Base-by-base conservation (phyloP, 305 asterid species). In the Fraxinus paxiana region DNA sequence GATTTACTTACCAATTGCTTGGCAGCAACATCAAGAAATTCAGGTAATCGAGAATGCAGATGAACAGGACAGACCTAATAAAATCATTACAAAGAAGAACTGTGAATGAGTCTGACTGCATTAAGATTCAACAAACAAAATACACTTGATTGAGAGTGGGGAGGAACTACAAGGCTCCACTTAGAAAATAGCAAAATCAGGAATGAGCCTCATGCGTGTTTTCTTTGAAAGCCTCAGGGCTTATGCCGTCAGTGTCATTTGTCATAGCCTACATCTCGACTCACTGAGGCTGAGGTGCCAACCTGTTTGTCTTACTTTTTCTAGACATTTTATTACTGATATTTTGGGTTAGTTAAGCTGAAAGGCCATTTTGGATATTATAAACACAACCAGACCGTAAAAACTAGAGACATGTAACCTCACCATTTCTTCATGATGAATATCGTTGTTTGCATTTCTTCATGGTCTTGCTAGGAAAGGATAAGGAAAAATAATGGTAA, bases 1-100 rank as follows among this genome's bases (percentile, higher is more conserved):
- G 71, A 46, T 77, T 77, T 63, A 82, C 92, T 89, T 82, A 96
- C 99, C 94, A 96, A 90, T 86, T 96, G 99, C 92, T 91, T 92
- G 71, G 95, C 88, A 81, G 99, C 93, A 86, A 85, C 89, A 77
- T 94, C 98, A 51, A 96, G 95, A 87, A 92, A 96, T 43, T 96
- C 98, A 61, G 92, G 73, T 86, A 96, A 81, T 43, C 97, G 96
- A 43, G 97, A 79, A 81, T 88, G 97, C 85, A 96, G 82, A 90
- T 93, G 99, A 77, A 91, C 90, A 2, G 99, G 97, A 89, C 97
- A 96, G 80, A 94, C 97, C 98, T 96, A 85, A 87, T 82, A 67
- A 87, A 86, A 82, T 56, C 82, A 85, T 67, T 54, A 79, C 73
- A 80, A 83, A 77, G 33, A 84, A 76, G 31, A 85, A 75, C 56